Evolutionary conservation across 148 eudicot species (phyloP), one percentile per base, ranked within the genome.

Genomic region (Nepenthes mirabilis): DNA sequence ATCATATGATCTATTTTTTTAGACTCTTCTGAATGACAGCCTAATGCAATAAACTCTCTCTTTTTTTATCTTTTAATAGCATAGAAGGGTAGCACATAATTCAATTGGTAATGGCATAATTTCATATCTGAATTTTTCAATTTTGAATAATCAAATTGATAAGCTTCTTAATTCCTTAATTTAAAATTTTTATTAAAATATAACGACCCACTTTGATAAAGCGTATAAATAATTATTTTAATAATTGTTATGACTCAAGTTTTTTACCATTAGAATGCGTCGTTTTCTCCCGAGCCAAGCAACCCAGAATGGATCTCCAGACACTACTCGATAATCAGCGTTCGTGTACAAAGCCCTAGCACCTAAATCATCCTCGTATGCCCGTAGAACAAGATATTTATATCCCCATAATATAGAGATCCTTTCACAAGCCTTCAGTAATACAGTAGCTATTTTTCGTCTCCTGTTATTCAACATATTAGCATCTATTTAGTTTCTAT

Each of bases 291-390:
- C 95, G 43, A 94, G 75, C 95, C 83, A 86, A 14, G 82, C 70
- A 60, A 73, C 74, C 91, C 90, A 94, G 1, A 79, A 66, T n/a
- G 95, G 82, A 71, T 94, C 99, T 53, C 68, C 66, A 2, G 85
- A 67, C 33, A 86, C 91, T 1, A 89, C 55, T 45, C 40, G 78
- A 55, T 82, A 93, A 2, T 96, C 99, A 9, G 96, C 99, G 52
- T 81, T 89, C 23, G 75, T 52, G 69, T 94, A 94, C 76, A 94
- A 70, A 33, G 79, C 67, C 2, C 79, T 78, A 6, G 99, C 99
- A 47, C 96, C 91, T 53, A 40, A 60, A 67, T 94, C 99, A 55
- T 84, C 91, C 71, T 94, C 97, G 33, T 93, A 86, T 47, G 99
- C 96, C 70, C 95, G 60, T 14, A 93, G 70, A 14, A 74, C 99